Evolutionary conservation across 1,284 basidiomycete genomes (phyloP), one percentile per base, ranked within the genome.

Genomic region (Boletus calvinii): DNA sequence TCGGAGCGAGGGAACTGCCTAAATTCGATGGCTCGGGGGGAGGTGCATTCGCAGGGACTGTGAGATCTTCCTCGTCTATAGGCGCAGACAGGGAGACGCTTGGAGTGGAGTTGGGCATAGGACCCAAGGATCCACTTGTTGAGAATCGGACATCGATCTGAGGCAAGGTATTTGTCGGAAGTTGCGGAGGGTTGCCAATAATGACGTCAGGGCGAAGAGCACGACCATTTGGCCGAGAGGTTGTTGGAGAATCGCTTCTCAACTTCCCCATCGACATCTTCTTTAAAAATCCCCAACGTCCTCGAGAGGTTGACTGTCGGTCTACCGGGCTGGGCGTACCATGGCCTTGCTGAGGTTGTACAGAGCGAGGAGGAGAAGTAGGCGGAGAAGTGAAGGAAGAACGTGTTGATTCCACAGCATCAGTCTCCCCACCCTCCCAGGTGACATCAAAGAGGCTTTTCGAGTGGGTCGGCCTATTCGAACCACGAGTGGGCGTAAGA

Each of bases 251-350:
- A 47, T 88, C 84, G 15, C 56, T 58, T 63, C 81, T 81, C 72
- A 91, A 86, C 70, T 89, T 90, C 20, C 91, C 87, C 90, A 94
- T 94, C 10, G 92, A 94, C 90, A 97, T 94, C 74, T 97, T 97
- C 73, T 94, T 92, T 55, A 97, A 75, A 74, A 97, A 95, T 3
- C 94, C 92, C 92, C 92, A 95, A 54, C 89, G 84, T 52, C 83
- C 83, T 40, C 69, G 67, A 39, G 66, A 53, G 30, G 46, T 18
- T 24, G 43, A 36, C 46, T 59, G 70, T 2, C 64, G 61, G 20
- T 71, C 69, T 42, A 39, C 22, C 17, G 67, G 67, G 31, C 62
- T 58, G 3, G 62, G 56, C 8, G 50, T 56, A 24, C 30, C 51
- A 41, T 53, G 52, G 13, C 34, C 37, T 29, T 59, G 63, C 38